These are phyloP conservation scores for Macroventuria anomochaeta DNA, from an alignment of 2,329 filamentous ascomycete genomes.

Conservation along the genomic window DNA sequence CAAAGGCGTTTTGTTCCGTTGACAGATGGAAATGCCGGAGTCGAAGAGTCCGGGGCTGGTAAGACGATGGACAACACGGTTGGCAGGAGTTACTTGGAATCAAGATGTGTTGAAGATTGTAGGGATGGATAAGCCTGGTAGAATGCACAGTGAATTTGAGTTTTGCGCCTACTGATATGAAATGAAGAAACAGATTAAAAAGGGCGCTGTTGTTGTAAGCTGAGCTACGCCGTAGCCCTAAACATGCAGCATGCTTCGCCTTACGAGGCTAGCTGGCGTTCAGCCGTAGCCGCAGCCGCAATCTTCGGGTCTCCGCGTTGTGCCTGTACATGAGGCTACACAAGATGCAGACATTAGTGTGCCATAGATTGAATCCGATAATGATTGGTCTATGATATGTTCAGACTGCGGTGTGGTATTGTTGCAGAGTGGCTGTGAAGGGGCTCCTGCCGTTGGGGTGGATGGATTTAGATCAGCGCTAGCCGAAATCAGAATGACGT, in stretches of 20 bases:
- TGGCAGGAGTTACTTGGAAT: too few relatives aligned
- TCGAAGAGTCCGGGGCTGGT: too few relatives aligned
- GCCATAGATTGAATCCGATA: neutral
- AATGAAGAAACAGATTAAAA: too few relatives aligned
- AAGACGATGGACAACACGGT: too few relatives aligned
- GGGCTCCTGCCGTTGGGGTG: neutral
- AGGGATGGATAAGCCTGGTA: too few relatives aligned
- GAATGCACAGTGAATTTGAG: too few relatives aligned
- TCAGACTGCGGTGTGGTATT: neutral
- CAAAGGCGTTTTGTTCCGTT: neutral
- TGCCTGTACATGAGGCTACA: neutral
- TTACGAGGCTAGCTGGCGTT: neutral
- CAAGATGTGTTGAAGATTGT: too few relatives aligned
- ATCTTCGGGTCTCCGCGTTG: neutral
- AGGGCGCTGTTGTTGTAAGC: conserved; percentile 1
- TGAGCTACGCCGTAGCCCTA: conserved; percentile 7
- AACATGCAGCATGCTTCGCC: neutral
- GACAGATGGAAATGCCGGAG: too few relatives aligned
- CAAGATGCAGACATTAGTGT: conserved; percentile 1
- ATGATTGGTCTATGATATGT: conserved; percentile 1
- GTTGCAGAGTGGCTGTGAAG: conserved; percentile 5
- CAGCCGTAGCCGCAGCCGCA: conserved; percentile 3
- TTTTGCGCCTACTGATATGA: too few relatives aligned
- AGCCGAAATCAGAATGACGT: neutral
- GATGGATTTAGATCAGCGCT: conserved; percentile 11